A percentile compares a stretch with the other conserved stretches of the same genome.
phyloP scores from a whole-genome alignment of 2,329 filamentous ascomycete species.

The Leptosphaerulina australis region DNA sequence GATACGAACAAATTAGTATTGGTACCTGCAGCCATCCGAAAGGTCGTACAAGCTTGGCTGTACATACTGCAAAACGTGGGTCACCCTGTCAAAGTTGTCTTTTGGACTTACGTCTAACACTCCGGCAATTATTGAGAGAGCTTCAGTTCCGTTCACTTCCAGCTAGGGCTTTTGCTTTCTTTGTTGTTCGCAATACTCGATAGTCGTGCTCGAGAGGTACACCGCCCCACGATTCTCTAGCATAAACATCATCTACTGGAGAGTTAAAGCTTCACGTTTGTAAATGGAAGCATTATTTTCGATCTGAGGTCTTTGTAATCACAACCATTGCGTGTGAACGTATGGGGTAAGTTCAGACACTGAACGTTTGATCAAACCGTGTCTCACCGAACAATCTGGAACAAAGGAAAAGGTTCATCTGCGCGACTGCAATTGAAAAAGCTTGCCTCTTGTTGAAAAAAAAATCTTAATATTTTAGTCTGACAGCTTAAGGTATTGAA shows the following conservation, averaged over 20 bases:
- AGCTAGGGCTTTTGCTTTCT: neutral
- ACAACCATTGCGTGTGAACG: too few species aligned
- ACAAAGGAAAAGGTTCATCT: slow-evolving; percentile 28
- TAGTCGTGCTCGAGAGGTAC: too few species aligned
- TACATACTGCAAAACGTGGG: slow-evolving; percentile 43
- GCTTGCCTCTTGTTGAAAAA: slow-evolving; percentile 19
- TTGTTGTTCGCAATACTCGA: neutral
- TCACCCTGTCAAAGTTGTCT: slow-evolving; percentile 8
- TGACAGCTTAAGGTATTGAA: slow-evolving; percentile 34
- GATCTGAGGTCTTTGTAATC: too few species aligned
- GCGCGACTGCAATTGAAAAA: slow-evolving; percentile 19
- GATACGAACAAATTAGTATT: slow-evolving; percentile 35
- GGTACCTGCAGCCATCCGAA: slow-evolving; percentile 41
- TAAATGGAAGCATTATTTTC: too few species aligned
- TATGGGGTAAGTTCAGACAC: too few species aligned
- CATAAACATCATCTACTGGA: too few species aligned
- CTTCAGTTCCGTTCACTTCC: neutral
- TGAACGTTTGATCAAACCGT: slow-evolving; percentile 21
- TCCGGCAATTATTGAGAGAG: neutral
- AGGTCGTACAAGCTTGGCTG: slow-evolving; percentile 31
- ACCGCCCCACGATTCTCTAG: too few species aligned
- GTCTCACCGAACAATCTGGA: slow-evolving; percentile 28
- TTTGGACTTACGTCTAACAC: neutral
- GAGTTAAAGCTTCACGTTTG: too few species aligned
- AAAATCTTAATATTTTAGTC: slow-evolving; percentile 38